Conservation (phyloP, 1,284 basidiomycete species). For the Tremellales sp. region DNA sequence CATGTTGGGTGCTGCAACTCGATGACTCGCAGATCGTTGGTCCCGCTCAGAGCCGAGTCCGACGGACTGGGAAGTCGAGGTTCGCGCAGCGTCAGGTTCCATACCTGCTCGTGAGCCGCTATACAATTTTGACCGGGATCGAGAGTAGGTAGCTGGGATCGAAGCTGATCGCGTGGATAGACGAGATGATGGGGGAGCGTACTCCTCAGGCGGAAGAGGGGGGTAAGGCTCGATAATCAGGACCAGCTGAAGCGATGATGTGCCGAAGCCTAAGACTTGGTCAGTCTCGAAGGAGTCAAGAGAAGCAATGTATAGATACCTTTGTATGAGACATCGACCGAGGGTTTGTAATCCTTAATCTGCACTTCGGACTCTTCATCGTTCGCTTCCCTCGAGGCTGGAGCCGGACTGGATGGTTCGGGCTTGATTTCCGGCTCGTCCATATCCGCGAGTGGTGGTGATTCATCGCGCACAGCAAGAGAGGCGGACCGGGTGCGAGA, state of each 20-base stretch:
- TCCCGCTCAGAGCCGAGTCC: slow-evolving; percentile 18
- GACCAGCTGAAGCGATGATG: slow-evolving; percentile 44
- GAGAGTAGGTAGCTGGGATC: slow-evolving; percentile 23
- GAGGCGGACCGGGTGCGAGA: slow-evolving; percentile 6
- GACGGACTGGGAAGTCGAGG: slow-evolving; percentile 29
- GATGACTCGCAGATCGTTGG: background rate
- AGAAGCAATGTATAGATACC: slow-evolving; percentile 14
- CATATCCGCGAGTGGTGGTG: background rate
- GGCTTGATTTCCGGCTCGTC: slow-evolving; percentile 4
- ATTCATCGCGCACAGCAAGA: background rate
- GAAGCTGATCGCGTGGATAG: slow-evolving; percentile 39
- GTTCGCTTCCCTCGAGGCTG: slow-evolving; percentile 3
- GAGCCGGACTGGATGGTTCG: slow-evolving; percentile 1
- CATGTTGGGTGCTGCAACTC: slow-evolving; percentile 25
- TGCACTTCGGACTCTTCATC: slow-evolving; percentile 25
- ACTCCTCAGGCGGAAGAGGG: slow-evolving; percentile 34
- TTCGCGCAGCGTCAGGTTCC: slow-evolving; percentile 19
- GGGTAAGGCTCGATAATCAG: slow-evolving; percentile 45
- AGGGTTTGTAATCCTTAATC: slow-evolving; percentile 47
- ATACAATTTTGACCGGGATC: slow-evolving; percentile 27
- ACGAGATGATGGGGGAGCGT: slow-evolving; percentile 43
- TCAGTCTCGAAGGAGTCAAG: too few species aligned
- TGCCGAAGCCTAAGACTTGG: slow-evolving; percentile 37
- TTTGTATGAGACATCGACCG: slow-evolving; percentile 37
- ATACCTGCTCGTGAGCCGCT: slow-evolving; percentile 6